Conservation (phyloP, 345 rosid species). For the Eucalyptus globulus region DNA sequence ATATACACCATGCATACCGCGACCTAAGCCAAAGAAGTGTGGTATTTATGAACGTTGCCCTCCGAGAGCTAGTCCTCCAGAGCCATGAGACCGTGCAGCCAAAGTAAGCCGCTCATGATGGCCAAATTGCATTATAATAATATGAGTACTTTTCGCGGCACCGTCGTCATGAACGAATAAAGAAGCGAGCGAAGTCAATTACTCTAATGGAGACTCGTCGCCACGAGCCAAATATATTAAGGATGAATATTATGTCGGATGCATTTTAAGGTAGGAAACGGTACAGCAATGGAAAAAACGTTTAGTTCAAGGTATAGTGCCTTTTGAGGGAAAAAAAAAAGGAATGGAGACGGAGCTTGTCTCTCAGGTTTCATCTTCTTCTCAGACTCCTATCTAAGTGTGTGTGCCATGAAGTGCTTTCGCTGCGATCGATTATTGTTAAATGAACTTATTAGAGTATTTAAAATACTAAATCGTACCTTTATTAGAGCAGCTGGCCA, state of each 20-base stretch:
- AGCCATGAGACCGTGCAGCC: background rate
- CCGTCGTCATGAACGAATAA: background rate
- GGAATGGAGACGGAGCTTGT: background rate
- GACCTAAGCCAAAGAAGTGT: background rate
- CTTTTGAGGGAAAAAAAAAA: background rate
- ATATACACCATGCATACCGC: accelerated
- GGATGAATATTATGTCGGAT: background rate
- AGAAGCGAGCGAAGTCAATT: background rate
- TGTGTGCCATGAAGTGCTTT: background rate
- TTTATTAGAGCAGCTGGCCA: no score
- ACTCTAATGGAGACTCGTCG: background rate
- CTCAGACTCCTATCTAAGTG: background rate
- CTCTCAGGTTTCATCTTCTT: background rate
- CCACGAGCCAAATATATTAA: background rate
- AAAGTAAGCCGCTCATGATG: background rate
- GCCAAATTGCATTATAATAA: background rate
- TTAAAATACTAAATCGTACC: no score
- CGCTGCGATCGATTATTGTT: background rate
- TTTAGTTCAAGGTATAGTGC: background rate
- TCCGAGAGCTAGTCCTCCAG: background rate
- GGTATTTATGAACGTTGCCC: accelerated
- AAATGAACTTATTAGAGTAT: background rate
- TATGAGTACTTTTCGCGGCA: background rate
- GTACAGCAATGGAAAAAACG: background rate
- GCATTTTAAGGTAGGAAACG: background rate